phyloP scores from a whole-genome alignment of 768 basidiomycete species.

The Xanthoconium purpureum region DNA sequence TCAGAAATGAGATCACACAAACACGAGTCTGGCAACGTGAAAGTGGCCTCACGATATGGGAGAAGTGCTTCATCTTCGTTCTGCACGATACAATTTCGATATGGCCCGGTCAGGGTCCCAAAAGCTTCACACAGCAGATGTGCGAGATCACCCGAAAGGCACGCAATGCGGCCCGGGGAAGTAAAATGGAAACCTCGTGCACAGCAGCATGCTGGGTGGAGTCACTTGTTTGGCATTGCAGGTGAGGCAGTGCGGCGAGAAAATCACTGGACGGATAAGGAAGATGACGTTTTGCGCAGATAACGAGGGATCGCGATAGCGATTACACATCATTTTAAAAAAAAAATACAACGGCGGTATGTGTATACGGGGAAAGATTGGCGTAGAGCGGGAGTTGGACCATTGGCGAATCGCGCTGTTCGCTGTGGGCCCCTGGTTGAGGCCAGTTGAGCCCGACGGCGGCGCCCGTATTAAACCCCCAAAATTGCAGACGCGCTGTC shows the following conservation, averaged over 20 bases:
- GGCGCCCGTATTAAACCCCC: not conserved
- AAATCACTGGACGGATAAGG: constrained; percentile 14
- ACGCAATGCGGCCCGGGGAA: constrained; percentile 19
- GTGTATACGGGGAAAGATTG: not conserved
- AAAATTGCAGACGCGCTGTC: not conserved
- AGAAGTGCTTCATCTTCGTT: not conserved
- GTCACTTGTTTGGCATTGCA: too few species aligned
- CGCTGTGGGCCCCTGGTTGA: not conserved
- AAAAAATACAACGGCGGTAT: not conserved
- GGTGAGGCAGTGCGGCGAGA: constrained; percentile 17
- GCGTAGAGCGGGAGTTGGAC: not conserved
- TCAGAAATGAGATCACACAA: constrained; percentile 1
- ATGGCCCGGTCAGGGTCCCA: not conserved
- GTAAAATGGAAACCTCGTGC: constrained; percentile 23
- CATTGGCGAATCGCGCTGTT: not conserved
- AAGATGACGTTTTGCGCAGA: constrained; percentile 18
- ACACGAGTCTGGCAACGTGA: constrained; percentile 12
- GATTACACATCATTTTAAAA: too few species aligned
- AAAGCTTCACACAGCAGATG: not conserved
- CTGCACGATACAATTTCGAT: not conserved
- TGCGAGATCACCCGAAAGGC: constrained; percentile 3
- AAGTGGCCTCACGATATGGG: constrained; percentile 10
- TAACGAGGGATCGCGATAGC: constrained; percentile 1
- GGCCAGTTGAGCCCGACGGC: not conserved
- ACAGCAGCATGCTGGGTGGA: constrained; percentile 12